phyloP scores from a whole-genome alignment of 192 early-diverging fungal genomes.

The Endogone sp. region DNA sequence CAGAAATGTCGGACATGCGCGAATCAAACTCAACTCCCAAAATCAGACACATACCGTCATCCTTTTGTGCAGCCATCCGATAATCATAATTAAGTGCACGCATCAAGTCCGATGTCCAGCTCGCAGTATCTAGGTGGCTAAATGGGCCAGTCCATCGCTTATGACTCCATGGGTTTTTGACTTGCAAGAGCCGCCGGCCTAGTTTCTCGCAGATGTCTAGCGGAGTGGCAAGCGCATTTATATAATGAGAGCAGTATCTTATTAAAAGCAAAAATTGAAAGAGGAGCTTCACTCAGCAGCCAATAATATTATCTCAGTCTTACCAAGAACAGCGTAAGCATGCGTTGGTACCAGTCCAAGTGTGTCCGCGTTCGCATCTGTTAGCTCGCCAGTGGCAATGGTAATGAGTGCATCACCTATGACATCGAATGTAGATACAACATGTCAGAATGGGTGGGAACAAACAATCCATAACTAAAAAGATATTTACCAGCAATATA shows the following conservation, averaged over 20 bases:
- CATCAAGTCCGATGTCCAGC: slow-evolving; percentile 72
- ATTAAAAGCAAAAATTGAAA: slow-evolving; percentile 5
- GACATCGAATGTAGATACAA: not conserved
- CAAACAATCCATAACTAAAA: not conserved
- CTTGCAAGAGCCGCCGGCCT: slow-evolving; percentile 68
- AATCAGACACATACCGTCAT: slow-evolving; percentile 58
- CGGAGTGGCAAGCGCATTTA: no score
- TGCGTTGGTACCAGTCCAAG: slow-evolving; percentile 86
- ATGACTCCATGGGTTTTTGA: slow-evolving; percentile 94
- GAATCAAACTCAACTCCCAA: no score
- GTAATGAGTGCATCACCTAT: slow-evolving; percentile 73
- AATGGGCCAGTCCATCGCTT: slow-evolving; percentile 80
- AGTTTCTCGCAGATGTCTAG: slow-evolving; percentile 55
- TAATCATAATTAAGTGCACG: slow-evolving; percentile 70
- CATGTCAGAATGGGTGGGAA: not conserved
- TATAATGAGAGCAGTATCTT: slow-evolving; percentile 18
- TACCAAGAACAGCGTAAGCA: slow-evolving; percentile 80
- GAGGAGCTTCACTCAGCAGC: no score
- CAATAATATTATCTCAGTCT: slow-evolving; percentile 7
- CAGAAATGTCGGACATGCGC: no score
- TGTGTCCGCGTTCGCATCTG: slow-evolving; percentile 52
- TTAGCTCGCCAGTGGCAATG: slow-evolving; percentile 79
- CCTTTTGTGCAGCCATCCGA: slow-evolving; percentile 52
- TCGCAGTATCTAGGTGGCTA: slow-evolving; percentile 55
- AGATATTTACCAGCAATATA: no score